Evolutionary conservation across 2,329 filamentous ascomycete genomes (phyloP), one percentile per base, ranked within the genome.

Genomic region (Alternaria burnsii): DNA sequence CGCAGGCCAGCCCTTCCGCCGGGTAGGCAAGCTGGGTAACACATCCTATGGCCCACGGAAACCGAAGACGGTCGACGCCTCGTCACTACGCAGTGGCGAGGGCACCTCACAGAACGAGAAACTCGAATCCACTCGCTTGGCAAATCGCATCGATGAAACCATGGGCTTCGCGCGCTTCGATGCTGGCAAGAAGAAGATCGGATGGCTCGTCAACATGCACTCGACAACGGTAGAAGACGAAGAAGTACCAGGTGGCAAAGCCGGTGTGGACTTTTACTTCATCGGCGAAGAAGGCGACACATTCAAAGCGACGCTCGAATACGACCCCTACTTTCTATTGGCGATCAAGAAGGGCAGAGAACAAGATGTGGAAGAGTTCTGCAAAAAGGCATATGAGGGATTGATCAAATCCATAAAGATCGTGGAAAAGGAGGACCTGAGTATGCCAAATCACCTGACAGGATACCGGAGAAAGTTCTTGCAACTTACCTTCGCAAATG

Each of bases 161-260:
- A 95, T 98, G 89, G 96, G 95, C 54, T 99, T 99, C 78, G 86
- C 89, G 34, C 91, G 94, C 52, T 97, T 94, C 77, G 96, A 99
- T 67, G 89, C 92, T 32, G 95, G 93, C 48, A 88, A 91, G 76
- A 93, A 90, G 81, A 91, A 89, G 75, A 87, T 91, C 51, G 94
- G 96, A 66, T 99, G 95, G 95, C 87, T 99, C 4, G 92, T 94
- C 70, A 99, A 98, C 75, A 92, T 98, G 82, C 92, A 97, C 76
- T 89, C 93, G 40, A 98, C 95, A 0, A 88, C 89, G 12, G 85
- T 99, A 46, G 83, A 97, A 78, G 94, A 98, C 76, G 87, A 94
- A 16, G 91, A 92, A 69, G 86, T 91, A 46, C 89, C 91, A 1
- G 92, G 92, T 61, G 95, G 95, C 38, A 89, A 93, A 66, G 91